A percentile compares a stretch with the other conserved stretches of the same genome.
phyloP scores from a whole-genome alignment of 106 monocot species.

The Dendrobium huoshanense region DNA sequence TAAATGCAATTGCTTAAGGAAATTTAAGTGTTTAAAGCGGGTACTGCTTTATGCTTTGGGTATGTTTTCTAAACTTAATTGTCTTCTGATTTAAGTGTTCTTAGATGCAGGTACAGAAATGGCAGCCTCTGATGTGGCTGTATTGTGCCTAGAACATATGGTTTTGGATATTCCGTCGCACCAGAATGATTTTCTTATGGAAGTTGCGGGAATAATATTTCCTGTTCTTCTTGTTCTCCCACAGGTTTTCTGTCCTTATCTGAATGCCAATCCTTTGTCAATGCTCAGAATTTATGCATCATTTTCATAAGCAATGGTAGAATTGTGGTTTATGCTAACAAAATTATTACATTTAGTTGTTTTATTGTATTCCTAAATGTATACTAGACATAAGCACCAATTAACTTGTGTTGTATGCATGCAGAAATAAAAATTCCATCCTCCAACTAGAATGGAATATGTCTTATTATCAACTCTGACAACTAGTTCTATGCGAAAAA shows the following conservation, averaged over 20 bases:
- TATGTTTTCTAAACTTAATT: neutral
- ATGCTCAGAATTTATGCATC: neutral
- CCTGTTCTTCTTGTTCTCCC: conserved; percentile 67
- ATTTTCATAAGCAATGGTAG: neutral
- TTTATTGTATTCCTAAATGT: neutral
- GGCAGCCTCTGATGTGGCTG: conserved; percentile 48
- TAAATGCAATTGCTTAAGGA: neutral
- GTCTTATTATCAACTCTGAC: no score
- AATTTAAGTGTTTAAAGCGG: neutral
- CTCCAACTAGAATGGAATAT: neutral
- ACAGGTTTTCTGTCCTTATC: conserved; percentile 30
- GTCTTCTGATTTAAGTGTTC: neutral
- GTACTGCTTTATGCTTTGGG: neutral
- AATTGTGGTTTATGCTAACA: neutral
- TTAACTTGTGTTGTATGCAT: neutral
- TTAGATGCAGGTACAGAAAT: conserved; percentile 28
- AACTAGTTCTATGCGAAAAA: no score
- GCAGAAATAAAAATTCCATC: neutral
- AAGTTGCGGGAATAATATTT: conserved; percentile 61
- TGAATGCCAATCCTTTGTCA: neutral
- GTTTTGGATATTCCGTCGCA: conserved; percentile 28
- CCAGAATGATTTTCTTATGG: conserved; percentile 35
- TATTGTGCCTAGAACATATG: conserved; percentile 51
- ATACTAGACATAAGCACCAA: neutral
- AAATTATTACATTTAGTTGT: neutral